Conservation (phyloP, 805 yeast species). For the Zygosaccharomyces bisporus region DNA sequence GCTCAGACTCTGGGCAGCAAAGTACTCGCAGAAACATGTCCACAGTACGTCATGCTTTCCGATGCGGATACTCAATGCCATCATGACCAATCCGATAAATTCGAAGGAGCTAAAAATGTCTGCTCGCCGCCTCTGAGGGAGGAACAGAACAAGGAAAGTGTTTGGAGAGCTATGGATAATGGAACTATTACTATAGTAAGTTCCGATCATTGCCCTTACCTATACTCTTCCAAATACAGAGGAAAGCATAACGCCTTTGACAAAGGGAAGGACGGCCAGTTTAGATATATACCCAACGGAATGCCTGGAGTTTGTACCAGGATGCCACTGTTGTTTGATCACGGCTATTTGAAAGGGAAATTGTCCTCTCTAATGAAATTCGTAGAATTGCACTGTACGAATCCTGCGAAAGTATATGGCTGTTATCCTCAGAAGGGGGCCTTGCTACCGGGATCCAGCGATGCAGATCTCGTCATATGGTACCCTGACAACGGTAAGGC, state of each 20-base stretch:
- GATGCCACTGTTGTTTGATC: conserved; percentile 41
- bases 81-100: conserved; percentile 33
- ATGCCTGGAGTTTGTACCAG: conserved; percentile 49
- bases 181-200: conserved; percentile 47
- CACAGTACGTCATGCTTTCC: conserved; percentile 46
- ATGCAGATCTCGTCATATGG: conserved; percentile 50
- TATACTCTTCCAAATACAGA: conserved; percentile 39
- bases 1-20: conserved; percentile 44
- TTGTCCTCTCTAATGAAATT: conserved; percentile 40
- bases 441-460: conserved; percentile 42
- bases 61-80: conserved; percentile 35
- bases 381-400: conserved; percentile 44
- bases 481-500: conserved; percentile 37
- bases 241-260: conserved; percentile 45
- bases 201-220: conserved; percentile 45
- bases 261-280: conserved; percentile 37
- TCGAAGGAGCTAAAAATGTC: conserved; percentile 47
- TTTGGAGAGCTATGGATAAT: conserved; percentile 45
- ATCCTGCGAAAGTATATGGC: conserved; percentile 47
- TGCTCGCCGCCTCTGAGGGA: conserved; percentile 51
- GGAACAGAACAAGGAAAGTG: conserved; percentile 35
- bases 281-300: conserved; percentile 46
- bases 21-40: conserved; percentile 49
- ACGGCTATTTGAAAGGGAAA: conserved; percentile 43
- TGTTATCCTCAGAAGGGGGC: conserved; percentile 41